phyloP scores from a whole-genome alignment of 768 basidiomycete genomes.

The Kwoniella shandongensis region DNA sequence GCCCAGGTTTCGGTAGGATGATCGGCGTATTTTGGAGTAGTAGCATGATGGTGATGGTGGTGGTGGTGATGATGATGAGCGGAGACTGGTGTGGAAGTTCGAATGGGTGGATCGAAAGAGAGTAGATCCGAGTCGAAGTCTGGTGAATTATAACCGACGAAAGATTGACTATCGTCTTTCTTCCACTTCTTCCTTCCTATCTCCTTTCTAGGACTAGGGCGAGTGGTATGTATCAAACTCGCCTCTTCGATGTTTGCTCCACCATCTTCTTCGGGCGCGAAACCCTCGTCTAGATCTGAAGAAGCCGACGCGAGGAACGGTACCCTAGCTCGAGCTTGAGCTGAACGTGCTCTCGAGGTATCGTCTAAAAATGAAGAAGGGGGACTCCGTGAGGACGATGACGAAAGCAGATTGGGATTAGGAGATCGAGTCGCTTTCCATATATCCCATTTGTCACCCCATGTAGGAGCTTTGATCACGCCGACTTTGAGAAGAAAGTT shows the following conservation, averaged over 20 bases:
- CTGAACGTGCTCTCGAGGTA: conserved; percentile 1
- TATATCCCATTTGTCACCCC: conserved; percentile 47
- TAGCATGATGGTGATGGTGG: conserved; percentile 70
- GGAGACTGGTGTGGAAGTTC: conserved; percentile 42
- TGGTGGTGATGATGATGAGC: conserved; percentile 73
- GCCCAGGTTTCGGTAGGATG: too few relatives aligned
- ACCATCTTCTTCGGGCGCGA: conserved; percentile 21
- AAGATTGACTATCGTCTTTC: conserved; percentile 16
- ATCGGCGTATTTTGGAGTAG: conserved; percentile 66
- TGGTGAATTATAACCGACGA: conserved; percentile 19
- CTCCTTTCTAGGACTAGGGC: conserved; percentile 33
- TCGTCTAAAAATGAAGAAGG: neutral
- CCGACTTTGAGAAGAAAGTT: conserved; percentile 46
- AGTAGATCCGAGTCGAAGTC: neutral
- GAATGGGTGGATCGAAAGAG: conserved; percentile 26
- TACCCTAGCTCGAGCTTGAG: conserved; percentile 20
- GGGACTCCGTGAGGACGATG: neutral
- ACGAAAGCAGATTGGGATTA: too few relatives aligned
- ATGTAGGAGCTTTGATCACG: conserved; percentile 41
- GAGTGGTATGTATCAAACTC: conserved; percentile 3
- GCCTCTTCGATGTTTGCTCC: neutral
- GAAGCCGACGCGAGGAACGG: conserved; percentile 45
- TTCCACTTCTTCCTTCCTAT: conserved; percentile 7
- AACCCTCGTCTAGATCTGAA: conserved; percentile 45
- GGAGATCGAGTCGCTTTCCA: conserved; percentile 27